Evolutionary conservation across 352 stramenopile genomes (phyloP).

Genomic region (Phytophthora litchii): DNA sequence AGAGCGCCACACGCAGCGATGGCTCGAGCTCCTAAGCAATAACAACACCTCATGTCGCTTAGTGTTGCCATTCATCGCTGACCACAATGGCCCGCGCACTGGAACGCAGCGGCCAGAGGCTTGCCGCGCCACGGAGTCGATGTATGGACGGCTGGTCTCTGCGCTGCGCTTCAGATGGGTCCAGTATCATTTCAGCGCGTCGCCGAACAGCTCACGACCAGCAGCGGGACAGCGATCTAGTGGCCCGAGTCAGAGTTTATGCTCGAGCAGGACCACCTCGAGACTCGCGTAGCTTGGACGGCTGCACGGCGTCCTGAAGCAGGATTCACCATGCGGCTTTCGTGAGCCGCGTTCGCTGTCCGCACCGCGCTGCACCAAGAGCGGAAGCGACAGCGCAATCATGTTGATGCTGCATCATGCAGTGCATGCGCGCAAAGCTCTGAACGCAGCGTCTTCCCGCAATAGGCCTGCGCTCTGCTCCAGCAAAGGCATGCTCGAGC

Average conservation of each 20-base stretch:
- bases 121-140: slow-evolving; percentile 1
- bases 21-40: neutral
- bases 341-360: neutral
- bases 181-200: slow-evolving; percentile 34
- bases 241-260: slow-evolving; percentile 17
- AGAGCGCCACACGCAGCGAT: neutral
- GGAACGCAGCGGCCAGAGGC: slow-evolving; percentile 21
- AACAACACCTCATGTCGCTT: slow-evolving; percentile 13
- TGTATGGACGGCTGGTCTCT: slow-evolving; percentile 9
- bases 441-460: slow-evolving; percentile 17
- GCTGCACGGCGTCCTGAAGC: too few species aligned
- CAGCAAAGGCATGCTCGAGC: neutral
- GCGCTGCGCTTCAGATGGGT: slow-evolving; percentile 29
- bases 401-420: too few species aligned
- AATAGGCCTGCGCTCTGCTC: neutral
- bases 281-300: neutral
- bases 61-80: slow-evolving; percentile 4
- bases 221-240: slow-evolving; percentile 12
- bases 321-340: too few species aligned
- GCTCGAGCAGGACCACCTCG: neutral
- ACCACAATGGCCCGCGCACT: slow-evolving; percentile 12
- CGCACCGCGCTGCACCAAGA: neutral
- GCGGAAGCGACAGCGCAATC: slow-evolving; percentile 2
- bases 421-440: slow-evolving; percentile 15
- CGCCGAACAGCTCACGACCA: slow-evolving; percentile 16